phyloP scores from a whole-genome alignment of 1,139 yeast species.

The Debaryomyces udenii region DNA sequence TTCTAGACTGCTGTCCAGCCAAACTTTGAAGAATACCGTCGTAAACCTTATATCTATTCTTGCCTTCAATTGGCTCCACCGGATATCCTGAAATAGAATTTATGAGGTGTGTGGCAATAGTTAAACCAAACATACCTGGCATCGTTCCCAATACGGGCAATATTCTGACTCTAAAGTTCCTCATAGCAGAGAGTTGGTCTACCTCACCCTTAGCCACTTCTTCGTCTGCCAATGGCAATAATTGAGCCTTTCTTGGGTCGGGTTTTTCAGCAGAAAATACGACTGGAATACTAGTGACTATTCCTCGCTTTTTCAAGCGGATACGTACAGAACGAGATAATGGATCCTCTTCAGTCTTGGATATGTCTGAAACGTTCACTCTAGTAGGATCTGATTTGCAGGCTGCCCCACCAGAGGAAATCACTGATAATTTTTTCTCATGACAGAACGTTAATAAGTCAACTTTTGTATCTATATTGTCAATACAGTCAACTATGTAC shows the following conservation, averaged over 20 bases:
- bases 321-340: constrained; percentile 87
- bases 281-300: constrained; percentile 75
- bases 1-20: constrained; percentile 83
- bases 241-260: constrained; percentile 86
- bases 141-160: constrained; percentile 93
- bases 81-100: constrained; percentile 87
- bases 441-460: constrained; percentile 80
- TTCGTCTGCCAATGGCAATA: constrained; percentile 80
- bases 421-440: constrained; percentile 58
- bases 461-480: constrained; percentile 91
- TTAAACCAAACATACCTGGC: constrained; percentile 94
- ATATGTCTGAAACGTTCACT: constrained; percentile 46
- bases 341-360: constrained; percentile 85
- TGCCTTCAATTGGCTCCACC: constrained; percentile 87
- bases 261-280: constrained; percentile 96
- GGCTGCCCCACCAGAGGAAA: constrained; percentile 96
- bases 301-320: constrained; percentile 77
- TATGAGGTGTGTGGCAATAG: constrained; percentile 81
- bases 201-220: constrained; percentile 82
- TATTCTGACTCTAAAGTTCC: constrained; percentile 89
- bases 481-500: constrained; percentile 90
- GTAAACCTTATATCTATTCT: constrained; percentile 79
- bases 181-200: constrained; percentile 82
- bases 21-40: constrained; percentile 81
- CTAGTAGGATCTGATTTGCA: constrained; percentile 59